phyloP scores from a whole-genome alignment of 495 filamentous ascomycete species.

The Penicillium nucicola region DNA sequence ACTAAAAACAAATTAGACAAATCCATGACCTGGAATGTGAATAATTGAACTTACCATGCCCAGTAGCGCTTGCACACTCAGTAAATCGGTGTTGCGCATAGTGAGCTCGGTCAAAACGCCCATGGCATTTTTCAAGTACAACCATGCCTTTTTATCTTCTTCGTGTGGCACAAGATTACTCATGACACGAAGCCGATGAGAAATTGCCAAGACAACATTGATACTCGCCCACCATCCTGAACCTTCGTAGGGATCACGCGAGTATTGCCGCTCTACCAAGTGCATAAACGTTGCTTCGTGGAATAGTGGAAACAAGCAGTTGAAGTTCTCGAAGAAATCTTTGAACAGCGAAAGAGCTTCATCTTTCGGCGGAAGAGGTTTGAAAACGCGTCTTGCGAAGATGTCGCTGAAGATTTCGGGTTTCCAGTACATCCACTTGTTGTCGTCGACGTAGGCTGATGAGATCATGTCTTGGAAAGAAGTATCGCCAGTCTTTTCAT shows the following conservation, averaged over 20 bases:
- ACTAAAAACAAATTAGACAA: slow-evolving; percentile 38
- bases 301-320: slow-evolving; percentile 96
- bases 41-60: slow-evolving; percentile 81
- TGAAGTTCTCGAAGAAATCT: slow-evolving; percentile 97
- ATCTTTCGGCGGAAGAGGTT: slow-evolving; percentile 73
- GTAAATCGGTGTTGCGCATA: slow-evolving; percentile 90
- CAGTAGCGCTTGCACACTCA: slow-evolving; percentile 94
- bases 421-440: slow-evolving; percentile 95
- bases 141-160: slow-evolving; percentile 92
- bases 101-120: slow-evolving; percentile 87
- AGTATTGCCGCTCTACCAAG: slow-evolving; percentile 89
- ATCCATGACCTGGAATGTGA: too few species aligned
- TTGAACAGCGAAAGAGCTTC: slow-evolving; percentile 80
- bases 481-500: slow-evolving; percentile 90
- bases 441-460: slow-evolving; percentile 74
- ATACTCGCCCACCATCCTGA: slow-evolving; percentile 98
- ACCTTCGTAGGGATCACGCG: slow-evolving; percentile 86
- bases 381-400: slow-evolving; percentile 84
- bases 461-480: slow-evolving; percentile 97
- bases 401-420: slow-evolving; percentile 91
- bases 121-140: slow-evolving; percentile 94
- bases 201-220: slow-evolving; percentile 89
- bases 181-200: slow-evolving; percentile 91
- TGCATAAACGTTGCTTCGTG: slow-evolving; percentile 99
- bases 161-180: slow-evolving; percentile 85